Evolutionary conservation across 208 protist species (phyloP).

Genomic region (Leishmania mexicana): DNA sequence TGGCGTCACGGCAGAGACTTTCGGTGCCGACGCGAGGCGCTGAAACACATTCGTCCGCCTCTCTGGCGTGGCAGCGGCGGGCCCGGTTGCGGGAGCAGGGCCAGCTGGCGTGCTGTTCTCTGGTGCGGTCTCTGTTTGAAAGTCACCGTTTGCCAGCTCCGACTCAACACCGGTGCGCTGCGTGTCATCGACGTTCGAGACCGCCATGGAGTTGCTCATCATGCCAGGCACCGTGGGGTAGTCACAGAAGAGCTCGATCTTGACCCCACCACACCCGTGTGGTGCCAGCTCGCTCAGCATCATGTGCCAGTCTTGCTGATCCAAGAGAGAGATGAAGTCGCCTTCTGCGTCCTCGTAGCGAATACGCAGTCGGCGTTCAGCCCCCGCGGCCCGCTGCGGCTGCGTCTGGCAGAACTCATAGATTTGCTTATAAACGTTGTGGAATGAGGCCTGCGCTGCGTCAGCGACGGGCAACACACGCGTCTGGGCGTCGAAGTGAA

Average conservation of each 20-base stretch:
- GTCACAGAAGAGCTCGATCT: constrained; percentile 75
- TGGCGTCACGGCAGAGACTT: not conserved
- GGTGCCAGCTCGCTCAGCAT: constrained; percentile 58
- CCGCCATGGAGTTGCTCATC: not conserved
- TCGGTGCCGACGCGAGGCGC: constrained; percentile 15
- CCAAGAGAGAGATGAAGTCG: constrained; percentile 78
- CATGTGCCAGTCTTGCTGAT: constrained; percentile 73
- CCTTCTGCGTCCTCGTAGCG: constrained; percentile 84
- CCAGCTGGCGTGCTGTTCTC: not conserved
- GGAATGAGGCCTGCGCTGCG: constrained; percentile 45
- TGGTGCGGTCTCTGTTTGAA: not conserved
- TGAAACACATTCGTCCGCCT: constrained; percentile 30
- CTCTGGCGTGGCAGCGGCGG: constrained; percentile 6
- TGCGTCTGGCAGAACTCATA: constrained; percentile 44
- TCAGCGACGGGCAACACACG: constrained; percentile 57
- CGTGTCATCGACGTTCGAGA: constrained; percentile 1
- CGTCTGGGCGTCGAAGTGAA: constrained; percentile 77
- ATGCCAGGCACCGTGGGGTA: constrained; percentile 49
- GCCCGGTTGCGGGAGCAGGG: not conserved
- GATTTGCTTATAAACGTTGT: constrained; percentile 60
- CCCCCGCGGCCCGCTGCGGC: constrained; percentile 2
- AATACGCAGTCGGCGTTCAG: constrained; percentile 58
- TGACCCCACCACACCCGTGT: constrained; percentile 19
- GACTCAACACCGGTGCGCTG: constrained; percentile 4
- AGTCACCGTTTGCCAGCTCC: not conserved